Evolutionary conservation across 768 basidiomycete genomes (phyloP), one percentile per base, ranked within the genome.

Genomic region (Pleurotus djamor): DNA sequence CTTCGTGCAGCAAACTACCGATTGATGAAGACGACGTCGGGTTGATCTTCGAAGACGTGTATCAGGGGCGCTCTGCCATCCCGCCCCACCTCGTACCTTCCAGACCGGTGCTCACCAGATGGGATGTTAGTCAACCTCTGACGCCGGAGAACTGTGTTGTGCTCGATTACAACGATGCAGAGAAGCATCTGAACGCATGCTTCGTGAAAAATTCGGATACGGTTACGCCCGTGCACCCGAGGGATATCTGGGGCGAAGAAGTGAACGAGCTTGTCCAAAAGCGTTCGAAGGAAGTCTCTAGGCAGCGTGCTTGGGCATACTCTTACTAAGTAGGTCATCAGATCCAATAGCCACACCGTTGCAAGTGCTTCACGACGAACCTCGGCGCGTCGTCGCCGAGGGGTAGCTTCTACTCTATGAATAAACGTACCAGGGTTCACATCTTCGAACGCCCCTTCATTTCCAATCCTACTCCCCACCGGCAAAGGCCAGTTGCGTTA

Each of bases 11-110:
- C 66, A 85, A 83, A 68, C 75, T 95, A 32, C 84, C 92, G 0
- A 83, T 97, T 57, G 86, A 88, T 64, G 90, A 92, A 66, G 88
- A 92, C 54, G 96, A 98, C 62, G 83, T 92, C 34, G 84, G 83
- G 0, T 78, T 94, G 41, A 72, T 98, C 56, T 94, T 93, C 65
- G 96, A 98, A 64, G 96, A 98, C 66, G 70, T 98, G 32, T 78
- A 91, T 68, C 84, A 91, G 14, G 89, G 89, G 4, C 85, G 94
- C 33, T 89, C 90, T 3, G 76, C 86, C 13, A 72, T 93, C 17
- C 93, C 94, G 4, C 96, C 96, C 0, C 83, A 91, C 58, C 78
- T 82, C 13, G 83, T 95, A 8, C 87, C 91, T 16, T 71, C 83
- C 6, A 81, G 87, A 48, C 92, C 96, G 0, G 82, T 85, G 1